phyloP scores from a whole-genome alignment of 805 yeast species.

The Spathaspora arborariae region DNA sequence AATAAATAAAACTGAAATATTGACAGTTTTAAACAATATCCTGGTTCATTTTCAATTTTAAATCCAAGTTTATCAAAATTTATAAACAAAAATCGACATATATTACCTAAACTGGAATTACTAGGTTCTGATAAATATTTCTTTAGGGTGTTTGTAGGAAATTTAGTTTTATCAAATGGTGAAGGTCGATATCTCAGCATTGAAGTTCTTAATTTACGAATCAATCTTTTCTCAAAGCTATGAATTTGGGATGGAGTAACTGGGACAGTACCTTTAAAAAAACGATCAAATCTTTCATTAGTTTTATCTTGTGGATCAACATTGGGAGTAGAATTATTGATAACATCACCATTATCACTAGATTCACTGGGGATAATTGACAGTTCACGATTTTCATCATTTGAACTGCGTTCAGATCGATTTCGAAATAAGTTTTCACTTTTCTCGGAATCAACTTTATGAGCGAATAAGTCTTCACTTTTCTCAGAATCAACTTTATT shows the following conservation, averaged over 20 bases:
- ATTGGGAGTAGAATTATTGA: background rate
- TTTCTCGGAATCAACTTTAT: background rate
- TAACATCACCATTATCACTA: background rate
- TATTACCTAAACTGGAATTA: background rate
- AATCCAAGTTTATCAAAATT: background rate
- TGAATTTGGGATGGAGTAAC: no score
- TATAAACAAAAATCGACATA: background rate
- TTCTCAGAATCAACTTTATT: background rate
- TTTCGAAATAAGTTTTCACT: no score
- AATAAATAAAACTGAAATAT: background rate
- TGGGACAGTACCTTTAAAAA: no score
- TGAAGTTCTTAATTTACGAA: background rate
- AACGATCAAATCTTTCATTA: background rate
- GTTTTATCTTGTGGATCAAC: background rate
- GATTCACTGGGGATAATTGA: no score
- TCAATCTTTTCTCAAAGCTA: background rate
- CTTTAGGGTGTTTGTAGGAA: background rate
- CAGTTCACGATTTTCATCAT: no score
- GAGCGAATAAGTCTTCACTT: background rate
- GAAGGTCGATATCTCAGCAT: no score
- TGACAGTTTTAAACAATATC: background rate
- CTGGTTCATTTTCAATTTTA: no score
- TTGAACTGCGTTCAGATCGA: no score
- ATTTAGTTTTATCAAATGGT: background rate
- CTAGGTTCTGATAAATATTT: background rate